These are phyloP conservation scores for Trametes sp. DNA, from an alignment of 1,284 basidiomycete species.

Conservation along the genomic window DNA sequence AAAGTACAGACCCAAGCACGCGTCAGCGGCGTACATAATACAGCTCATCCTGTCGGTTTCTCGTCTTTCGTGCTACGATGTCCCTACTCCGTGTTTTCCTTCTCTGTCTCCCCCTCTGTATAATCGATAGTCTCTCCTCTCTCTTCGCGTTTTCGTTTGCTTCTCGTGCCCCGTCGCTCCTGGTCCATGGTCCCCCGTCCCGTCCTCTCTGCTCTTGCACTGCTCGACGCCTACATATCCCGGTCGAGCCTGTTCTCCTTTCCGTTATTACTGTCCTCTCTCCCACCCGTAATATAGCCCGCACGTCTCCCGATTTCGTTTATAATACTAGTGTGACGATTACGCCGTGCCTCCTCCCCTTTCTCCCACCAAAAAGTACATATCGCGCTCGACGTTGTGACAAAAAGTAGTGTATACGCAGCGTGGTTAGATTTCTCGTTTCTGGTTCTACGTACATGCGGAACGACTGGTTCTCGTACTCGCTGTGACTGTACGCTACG, in stretches of 20 bases:
- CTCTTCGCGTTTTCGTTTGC: neutral
- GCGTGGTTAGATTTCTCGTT: neutral
- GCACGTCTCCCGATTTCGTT: neutral
- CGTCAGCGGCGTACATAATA: conserved; percentile 30
- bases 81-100: conserved; percentile 15
- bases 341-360: neutral
- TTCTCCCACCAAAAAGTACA: conserved; percentile 11
- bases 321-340: conserved; percentile 21
- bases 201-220: conserved; percentile 17
- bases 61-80: neutral
- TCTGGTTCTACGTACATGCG: neutral
- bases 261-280: neutral
- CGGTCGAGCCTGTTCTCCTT: conserved; percentile 18
- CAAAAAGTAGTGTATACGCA: conserved; percentile 17
- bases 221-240: conserved; percentile 33
- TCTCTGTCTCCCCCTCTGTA: conserved; percentile 10
- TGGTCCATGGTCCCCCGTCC: neutral
- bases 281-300: conserved; percentile 7
- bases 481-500: neutral
- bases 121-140: conserved; percentile 14
- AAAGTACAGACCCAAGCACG: conserved; percentile 25
- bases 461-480: neutral
- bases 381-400: neutral
- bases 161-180: neutral
- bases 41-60: neutral